Evolutionary conservation across 202 grass and related monocot species (phyloP), one percentile per base, ranked within the genome.

Genomic region (Saccharum hybrid): DNA sequence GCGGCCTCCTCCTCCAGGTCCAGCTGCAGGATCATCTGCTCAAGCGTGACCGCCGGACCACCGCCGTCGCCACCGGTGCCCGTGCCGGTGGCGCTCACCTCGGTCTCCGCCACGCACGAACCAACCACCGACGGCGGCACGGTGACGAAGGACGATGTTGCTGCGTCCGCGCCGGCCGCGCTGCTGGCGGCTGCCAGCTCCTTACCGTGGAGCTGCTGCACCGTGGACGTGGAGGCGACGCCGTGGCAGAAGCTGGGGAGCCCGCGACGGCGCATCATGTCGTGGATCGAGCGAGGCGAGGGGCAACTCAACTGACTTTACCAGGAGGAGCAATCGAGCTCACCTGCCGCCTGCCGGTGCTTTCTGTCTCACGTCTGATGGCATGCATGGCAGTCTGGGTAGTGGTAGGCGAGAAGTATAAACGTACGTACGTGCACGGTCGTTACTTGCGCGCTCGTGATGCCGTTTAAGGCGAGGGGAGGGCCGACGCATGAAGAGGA

Each of bases 11-110:
- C 96, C 66, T 98, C 89, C 63, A 98, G 75, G 75, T 96, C 91
- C 43, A 98, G 93, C 78, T 98, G 91, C 51, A 98, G 76, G 86
- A 98, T 96, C 96, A 98, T 98, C 78, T 98, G 86, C 74, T 98
- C 96, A 49, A 98, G 89, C 56, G 93, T 94, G 16, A 90, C 41
- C 30, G 62, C 46, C 4, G 48, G 49, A 18, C 28, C 9, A 7
- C 28, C 2, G 37, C 10, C 66, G 39, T 40, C 23, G 37, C 28
- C 57, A 4, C 3, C 56, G 1, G 36, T 37, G 21, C 34, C 68
- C 2, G 7, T n/a, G 4, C 49, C 30, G 18, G 42, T 48, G 34
- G 45, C 73, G 12, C 64, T 48, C 28, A 16, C 78, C 46, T 90
- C 83, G 49, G 83, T 83, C 65, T 83, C 89, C 40, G 85, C 86